phyloP scores from a whole-genome alignment of 2,329 filamentous ascomycete species.

The Albophoma yamanashiensis region DNA sequence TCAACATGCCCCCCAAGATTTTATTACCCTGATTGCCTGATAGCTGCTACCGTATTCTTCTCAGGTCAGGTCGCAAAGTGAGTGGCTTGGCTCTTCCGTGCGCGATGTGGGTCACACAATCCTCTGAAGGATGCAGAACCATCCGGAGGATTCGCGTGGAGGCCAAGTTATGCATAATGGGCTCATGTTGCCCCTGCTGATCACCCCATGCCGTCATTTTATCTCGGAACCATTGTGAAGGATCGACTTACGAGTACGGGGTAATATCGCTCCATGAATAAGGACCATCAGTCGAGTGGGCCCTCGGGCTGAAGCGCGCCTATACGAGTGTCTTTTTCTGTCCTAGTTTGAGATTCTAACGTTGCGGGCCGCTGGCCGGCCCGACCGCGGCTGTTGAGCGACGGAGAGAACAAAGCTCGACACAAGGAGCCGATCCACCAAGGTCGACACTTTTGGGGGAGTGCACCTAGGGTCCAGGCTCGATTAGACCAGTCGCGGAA shows the following conservation, averaged over 20 bases:
- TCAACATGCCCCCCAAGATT: too few relatives aligned
- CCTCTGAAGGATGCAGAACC: background rate
- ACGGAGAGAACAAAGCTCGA: background rate
- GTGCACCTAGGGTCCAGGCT: too few relatives aligned
- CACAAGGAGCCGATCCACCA: background rate
- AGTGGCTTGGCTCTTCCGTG: background rate
- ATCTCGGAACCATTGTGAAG: background rate
- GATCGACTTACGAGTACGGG: too few relatives aligned
- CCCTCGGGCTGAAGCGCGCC: background rate
- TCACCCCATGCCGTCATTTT: background rate
- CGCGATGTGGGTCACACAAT: background rate
- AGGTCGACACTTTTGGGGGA: background rate
- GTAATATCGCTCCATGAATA: too few relatives aligned
- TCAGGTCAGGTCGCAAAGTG: background rate
- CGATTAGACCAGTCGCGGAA: background rate
- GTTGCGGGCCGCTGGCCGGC: background rate
- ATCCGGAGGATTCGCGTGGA: background rate
- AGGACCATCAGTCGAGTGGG: background rate
- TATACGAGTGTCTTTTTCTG: background rate
- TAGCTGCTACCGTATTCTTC: background rate
- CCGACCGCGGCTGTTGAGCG: background rate
- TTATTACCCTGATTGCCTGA: too few relatives aligned
- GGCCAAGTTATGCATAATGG: background rate
- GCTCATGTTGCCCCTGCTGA: background rate
- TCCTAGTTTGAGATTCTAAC: background rate